Percentiles rank a stretch among this genome's conserved stretches.
Conservation (phyloP, 176 grass and related monocot genomes). For the Sorghum bicolor region Sorghum_bicolor_NCBIv3 NC_012872.2:2400001-2400500, state of each 20-base stretch:
- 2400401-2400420: conserved; percentile 33
- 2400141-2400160: too few relatives aligned
- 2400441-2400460: conserved; percentile 21
- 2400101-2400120: too few relatives aligned
- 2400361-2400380: conserved; percentile 75
- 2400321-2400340: too few relatives aligned
- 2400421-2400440: conserved; percentile 36
- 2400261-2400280: conserved; percentile 21
- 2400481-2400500: neutral
- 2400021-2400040: too few relatives aligned
- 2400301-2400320: too few relatives aligned
- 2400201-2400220: neutral
- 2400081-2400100: too few relatives aligned
- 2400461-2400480: conserved; percentile 1
- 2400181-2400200: neutral
- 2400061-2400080: too few relatives aligned
- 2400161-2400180: too few relatives aligned
- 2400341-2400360: conserved; percentile 50
- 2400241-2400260: neutral
- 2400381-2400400: conserved; percentile 44
- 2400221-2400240: conserved; percentile 46
- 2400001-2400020: neutral
- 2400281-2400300: too few relatives aligned
- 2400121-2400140: too few relatives aligned
- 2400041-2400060: too few relatives aligned